phyloP scores from a whole-genome alignment of 2,329 filamentous ascomycete genomes.

The Aspergillus quadricinctus region DNA sequence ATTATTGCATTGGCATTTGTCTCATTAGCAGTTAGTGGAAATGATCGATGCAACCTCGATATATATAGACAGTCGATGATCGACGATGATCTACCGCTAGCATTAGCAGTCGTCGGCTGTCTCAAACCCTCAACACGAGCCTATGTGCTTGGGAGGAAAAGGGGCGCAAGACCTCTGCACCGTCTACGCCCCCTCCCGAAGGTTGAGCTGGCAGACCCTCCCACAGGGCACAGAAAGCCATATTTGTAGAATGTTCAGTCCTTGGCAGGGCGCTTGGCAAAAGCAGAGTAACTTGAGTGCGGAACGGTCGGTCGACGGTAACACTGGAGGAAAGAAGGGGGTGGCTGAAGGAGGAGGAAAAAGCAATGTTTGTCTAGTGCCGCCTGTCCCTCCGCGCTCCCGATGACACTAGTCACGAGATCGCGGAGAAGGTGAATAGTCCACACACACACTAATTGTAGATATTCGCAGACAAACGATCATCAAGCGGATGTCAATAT shows the following conservation, averaged over 20 bases:
- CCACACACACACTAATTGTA: background rate
- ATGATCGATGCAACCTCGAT: background rate
- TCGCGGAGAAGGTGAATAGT: too few relatives aligned
- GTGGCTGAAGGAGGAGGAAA: conserved; percentile 1
- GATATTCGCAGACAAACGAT: background rate
- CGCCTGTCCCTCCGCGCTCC: background rate
- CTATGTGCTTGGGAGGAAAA: background rate
- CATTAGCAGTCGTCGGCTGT: background rate
- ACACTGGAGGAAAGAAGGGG: conserved; percentile 2
- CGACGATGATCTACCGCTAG: conserved; percentile 17
- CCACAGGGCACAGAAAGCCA: background rate
- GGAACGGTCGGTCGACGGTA: conserved; percentile 2
- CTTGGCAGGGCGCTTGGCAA: conserved; percentile 10
- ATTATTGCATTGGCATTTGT: background rate
- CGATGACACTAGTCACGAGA: background rate
- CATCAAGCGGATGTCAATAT: background rate
- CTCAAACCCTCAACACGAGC: conserved; percentile 3
- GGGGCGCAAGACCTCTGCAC: background rate
- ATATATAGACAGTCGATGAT: conserved; percentile 15
- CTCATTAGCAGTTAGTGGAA: background rate
- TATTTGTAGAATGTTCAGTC: conserved; percentile 2
- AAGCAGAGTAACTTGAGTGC: background rate
- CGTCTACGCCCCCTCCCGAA: background rate
- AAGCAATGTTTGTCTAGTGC: background rate
- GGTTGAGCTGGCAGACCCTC: background rate